Evolutionary conservation across 441 rosid species (phyloP).

Genomic region (Syzygium malaccense): DNA sequence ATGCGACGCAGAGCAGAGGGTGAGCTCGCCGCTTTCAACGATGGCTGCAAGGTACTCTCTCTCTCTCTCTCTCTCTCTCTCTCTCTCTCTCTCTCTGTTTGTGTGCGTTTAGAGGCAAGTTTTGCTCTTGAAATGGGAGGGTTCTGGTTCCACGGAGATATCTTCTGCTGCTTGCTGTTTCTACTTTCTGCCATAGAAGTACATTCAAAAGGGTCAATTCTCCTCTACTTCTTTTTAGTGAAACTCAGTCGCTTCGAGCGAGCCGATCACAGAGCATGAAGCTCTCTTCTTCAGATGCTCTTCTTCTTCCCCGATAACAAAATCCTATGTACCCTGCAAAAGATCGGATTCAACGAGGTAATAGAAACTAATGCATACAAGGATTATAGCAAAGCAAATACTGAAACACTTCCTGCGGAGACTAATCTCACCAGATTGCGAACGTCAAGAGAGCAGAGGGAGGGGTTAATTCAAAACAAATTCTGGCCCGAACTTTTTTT

Average conservation of each 20-base stretch:
- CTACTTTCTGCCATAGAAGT: not conserved
- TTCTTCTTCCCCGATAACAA: not conserved
- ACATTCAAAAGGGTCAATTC: not conserved
- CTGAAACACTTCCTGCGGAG: not conserved
- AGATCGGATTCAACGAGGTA: not conserved
- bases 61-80: not conserved
- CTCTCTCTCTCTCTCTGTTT: not conserved
- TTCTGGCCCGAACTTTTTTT: no score
- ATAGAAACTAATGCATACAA: not conserved
- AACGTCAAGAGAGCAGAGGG: not conserved
- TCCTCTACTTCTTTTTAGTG: not conserved
- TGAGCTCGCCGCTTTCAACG: not conserved
- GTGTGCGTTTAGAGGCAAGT: not conserved
- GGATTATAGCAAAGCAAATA: not conserved
- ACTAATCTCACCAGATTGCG: not conserved
- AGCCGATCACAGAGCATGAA: not conserved
- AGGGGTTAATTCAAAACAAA: no score
- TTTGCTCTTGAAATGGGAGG: not conserved
- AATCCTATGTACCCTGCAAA: not conserved
- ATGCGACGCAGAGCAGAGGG: not conserved
- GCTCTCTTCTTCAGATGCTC: not conserved
- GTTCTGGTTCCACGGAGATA: not conserved
- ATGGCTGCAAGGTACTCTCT: not conserved
- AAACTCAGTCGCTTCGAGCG: not conserved
- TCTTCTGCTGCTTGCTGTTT: not conserved